phyloP scores from a whole-genome alignment of 495 filamentous ascomycete genomes.

The Daldinia caldariorum region DNA sequence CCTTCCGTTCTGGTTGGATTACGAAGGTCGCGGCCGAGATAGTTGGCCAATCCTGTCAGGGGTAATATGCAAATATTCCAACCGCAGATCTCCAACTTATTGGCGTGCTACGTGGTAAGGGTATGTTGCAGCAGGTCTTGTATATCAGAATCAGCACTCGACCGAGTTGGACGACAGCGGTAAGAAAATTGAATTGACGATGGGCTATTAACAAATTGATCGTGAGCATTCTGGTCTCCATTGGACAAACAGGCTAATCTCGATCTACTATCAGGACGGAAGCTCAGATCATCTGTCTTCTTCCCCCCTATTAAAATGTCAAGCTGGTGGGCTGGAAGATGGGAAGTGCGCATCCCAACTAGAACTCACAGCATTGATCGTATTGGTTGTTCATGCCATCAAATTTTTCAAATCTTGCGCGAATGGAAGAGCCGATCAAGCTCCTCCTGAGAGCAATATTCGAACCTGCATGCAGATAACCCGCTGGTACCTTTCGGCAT shows the following conservation, averaged over 20 bases:
- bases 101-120: conserved; percentile 35
- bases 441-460: conserved; percentile 22
- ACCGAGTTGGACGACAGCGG: conserved; percentile 26
- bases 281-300: conserved; percentile 24
- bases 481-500: conserved; percentile 14
- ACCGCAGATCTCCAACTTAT: conserved; percentile 42
- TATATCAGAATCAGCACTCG: conserved; percentile 36
- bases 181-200: conserved; percentile 32
- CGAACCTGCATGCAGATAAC: conserved; percentile 24
- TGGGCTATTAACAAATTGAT: conserved; percentile 34
- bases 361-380: conserved; percentile 11
- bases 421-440: conserved; percentile 17
- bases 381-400: neutral
- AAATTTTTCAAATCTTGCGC: neutral
- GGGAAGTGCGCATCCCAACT: conserved; percentile 20
- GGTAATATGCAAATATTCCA: conserved; percentile 39
- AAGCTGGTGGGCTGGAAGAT: conserved; percentile 17
- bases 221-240: conserved; percentile 26
- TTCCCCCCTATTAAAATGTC: conserved; percentile 14
- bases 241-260: conserved; percentile 44
- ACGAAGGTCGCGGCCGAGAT: conserved; percentile 20
- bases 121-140: conserved; percentile 40
- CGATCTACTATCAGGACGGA: conserved; percentile 36
- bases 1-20: conserved; percentile 29
- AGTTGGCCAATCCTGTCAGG: conserved; percentile 44